Conservation (phyloP, 2,329 filamentous ascomycete species). For the Apiospora malaysiana region DNA sequence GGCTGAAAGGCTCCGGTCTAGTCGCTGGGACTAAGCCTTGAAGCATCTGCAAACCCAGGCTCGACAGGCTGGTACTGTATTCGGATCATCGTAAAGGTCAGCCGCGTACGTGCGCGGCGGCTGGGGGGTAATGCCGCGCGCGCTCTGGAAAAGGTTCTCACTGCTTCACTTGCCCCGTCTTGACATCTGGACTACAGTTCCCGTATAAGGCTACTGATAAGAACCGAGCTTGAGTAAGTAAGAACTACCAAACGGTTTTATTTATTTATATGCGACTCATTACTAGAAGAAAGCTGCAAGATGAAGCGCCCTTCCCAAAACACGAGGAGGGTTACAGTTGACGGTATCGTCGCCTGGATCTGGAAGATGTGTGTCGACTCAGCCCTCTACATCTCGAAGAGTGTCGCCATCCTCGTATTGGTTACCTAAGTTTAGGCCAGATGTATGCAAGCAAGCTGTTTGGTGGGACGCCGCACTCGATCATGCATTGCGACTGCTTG, state of each 20-base stretch:
- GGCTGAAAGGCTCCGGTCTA: background rate
- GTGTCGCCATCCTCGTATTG: constrained; percentile 4
- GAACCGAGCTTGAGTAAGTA: background rate
- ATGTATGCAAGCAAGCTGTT: constrained; percentile 11
- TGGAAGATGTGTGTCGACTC: background rate
- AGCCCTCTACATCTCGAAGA: background rate
- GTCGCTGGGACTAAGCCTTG: background rate
- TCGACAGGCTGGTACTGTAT: background rate
- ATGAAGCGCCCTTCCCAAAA: background rate
- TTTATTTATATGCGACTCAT: background rate
- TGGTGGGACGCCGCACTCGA: constrained; percentile 2
- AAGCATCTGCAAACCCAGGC: background rate
- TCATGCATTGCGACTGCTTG: constrained; percentile 18
- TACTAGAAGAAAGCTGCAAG: background rate
- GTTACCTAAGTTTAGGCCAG: constrained; percentile 1
- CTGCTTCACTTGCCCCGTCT: constrained; percentile 3
- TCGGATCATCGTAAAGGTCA: background rate
- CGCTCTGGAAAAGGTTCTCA: constrained; percentile 5
- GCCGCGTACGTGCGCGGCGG: constrained; percentile 1
- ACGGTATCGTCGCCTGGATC: background rate
- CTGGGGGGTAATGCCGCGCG: background rate
- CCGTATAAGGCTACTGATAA: background rate
- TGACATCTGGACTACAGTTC: background rate
- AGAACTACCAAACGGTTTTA: background rate
- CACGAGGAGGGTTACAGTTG: background rate